Conservation (phyloP, 768 basidiomycete species). For the Russula virescens region DNA sequence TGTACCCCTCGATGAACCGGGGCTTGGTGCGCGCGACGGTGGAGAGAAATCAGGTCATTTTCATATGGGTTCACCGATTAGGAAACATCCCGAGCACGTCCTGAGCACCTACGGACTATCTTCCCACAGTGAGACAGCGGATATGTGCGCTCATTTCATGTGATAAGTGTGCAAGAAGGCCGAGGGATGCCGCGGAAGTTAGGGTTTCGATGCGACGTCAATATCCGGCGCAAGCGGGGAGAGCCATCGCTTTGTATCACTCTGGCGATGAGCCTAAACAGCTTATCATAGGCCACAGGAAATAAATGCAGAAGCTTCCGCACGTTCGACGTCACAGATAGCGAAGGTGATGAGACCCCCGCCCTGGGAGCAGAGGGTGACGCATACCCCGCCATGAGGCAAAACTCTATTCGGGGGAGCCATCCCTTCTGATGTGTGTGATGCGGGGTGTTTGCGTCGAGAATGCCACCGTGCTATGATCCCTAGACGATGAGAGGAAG, state of each 20-base stretch:
- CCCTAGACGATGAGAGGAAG: too few relatives aligned
- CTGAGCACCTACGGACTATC: neutral
- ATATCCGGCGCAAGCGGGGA: neutral
- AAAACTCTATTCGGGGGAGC: neutral
- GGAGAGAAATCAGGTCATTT: neutral
- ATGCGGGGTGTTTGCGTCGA: neutral
- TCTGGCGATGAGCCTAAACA: neutral
- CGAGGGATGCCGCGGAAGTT: neutral
- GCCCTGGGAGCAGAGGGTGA: constrained; percentile 7
- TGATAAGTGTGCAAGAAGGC: constrained; percentile 4
- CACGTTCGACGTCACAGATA: constrained; percentile 2
- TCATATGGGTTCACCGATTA: constrained; percentile 1
- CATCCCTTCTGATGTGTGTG: neutral
- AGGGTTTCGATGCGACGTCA: neutral
- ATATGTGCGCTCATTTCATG: constrained; percentile 11
- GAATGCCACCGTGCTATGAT: too few relatives aligned
- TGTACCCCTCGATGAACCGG: constrained; percentile 14
- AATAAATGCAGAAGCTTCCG: neutral
- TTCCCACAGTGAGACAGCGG: constrained; percentile 8
- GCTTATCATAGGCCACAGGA: constrained; percentile 11
- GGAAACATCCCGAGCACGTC: neutral
- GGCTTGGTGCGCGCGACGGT: neutral
- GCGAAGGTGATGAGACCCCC: neutral
- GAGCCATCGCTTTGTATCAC: neutral
- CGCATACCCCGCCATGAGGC: constrained; percentile 16